These are phyloP conservation scores for Cinnamomum micranthum DNA, from an alignment of 164 flowering plant genomes.

Conservation along the genomic window DNA sequence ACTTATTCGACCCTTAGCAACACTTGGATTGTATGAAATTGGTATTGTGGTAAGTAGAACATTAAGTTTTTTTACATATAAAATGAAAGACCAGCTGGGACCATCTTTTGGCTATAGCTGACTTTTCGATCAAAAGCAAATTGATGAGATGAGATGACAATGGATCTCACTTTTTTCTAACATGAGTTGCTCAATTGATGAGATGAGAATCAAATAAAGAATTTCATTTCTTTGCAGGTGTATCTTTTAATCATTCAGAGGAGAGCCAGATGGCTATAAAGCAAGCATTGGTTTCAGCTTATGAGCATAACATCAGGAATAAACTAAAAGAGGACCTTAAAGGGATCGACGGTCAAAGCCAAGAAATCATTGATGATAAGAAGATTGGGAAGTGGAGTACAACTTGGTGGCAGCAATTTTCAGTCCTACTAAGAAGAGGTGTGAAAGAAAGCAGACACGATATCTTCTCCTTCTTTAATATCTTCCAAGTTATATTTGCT, in stretches of 20 bases:
- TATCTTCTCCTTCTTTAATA: slow-evolving; percentile 8
- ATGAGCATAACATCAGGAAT: neutral
- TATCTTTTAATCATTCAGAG: slow-evolving; percentile 12
- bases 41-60: too few relatives aligned
- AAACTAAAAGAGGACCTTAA: neutral
- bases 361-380: neutral
- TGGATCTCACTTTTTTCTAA: too few relatives aligned
- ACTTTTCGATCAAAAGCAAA: too few relatives aligned
- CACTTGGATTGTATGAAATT: too few relatives aligned
- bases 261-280: slow-evolving; percentile 8
- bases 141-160: too few relatives aligned
- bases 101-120: too few relatives aligned
- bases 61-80: too few relatives aligned
- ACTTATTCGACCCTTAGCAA: too few relatives aligned
- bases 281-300: slow-evolving; percentile 2
- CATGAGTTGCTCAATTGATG: too few relatives aligned
- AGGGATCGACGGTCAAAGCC: neutral
- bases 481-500: slow-evolving; percentile 4
- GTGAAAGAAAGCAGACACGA: slow-evolving; percentile 12
- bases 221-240: neutral
- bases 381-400: slow-evolving; percentile 38
- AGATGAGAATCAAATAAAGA: too few relatives aligned
- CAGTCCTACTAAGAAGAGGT: slow-evolving; percentile 5
- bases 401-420: slow-evolving; percentile 19
- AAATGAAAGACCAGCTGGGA: too few relatives aligned